phyloP scores from a whole-genome alignment of 2,329 filamentous ascomycete species.

The Alternaria sp. region DNA sequence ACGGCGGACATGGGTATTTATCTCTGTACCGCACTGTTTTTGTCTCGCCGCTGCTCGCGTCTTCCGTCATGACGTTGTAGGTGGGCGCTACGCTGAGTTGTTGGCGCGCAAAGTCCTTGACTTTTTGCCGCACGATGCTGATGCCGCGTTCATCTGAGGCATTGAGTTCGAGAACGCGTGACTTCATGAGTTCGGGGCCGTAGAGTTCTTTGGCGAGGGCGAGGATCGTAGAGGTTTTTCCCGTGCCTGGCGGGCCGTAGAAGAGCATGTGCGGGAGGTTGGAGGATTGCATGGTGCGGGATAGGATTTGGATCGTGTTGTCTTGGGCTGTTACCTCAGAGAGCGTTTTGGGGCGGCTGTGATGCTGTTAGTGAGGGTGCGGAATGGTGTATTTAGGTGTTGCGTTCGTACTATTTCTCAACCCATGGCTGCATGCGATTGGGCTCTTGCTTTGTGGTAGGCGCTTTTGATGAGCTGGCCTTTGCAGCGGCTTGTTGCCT shows the following conservation, averaged over 20 bases:
- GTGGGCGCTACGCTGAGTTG: slow-evolving; percentile 83
- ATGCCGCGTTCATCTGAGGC: slow-evolving; percentile 99
- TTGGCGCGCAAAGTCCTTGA: slow-evolving; percentile 97
- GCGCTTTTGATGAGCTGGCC: slow-evolving; percentile 71
- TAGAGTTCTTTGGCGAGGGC: slow-evolving; percentile 97
- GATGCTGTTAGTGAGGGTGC: slow-evolving; percentile 17
- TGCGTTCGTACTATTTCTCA: slow-evolving; percentile 83
- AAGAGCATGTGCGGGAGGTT: slow-evolving; percentile 99
- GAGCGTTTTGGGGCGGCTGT: slow-evolving; percentile 88
- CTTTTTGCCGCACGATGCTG: slow-evolving; percentile 93
- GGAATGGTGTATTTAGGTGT: neutral
- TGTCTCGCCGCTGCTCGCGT: slow-evolving; percentile 29
- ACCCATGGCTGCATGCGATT: slow-evolving; percentile 89
- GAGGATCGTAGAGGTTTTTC: slow-evolving; percentile 97
- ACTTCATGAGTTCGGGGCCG: slow-evolving; percentile 89
- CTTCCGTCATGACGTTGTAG: slow-evolving; percentile 64
- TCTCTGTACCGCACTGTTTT: slow-evolving; percentile 57
- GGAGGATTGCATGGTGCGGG: slow-evolving; percentile 89
- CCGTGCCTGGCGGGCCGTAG: slow-evolving; percentile 95
- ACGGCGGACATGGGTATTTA: slow-evolving; percentile 90
- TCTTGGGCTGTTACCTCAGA: slow-evolving; percentile 97
- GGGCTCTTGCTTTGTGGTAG: slow-evolving; percentile 66
- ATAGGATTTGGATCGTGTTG: slow-evolving; percentile 91
- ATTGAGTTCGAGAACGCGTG: slow-evolving; percentile 97
- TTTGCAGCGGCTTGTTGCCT: slow-evolving; percentile 75